Conservation (phyloP, 495 filamentous ascomycete genomes). For the Podospora australis region DNA sequence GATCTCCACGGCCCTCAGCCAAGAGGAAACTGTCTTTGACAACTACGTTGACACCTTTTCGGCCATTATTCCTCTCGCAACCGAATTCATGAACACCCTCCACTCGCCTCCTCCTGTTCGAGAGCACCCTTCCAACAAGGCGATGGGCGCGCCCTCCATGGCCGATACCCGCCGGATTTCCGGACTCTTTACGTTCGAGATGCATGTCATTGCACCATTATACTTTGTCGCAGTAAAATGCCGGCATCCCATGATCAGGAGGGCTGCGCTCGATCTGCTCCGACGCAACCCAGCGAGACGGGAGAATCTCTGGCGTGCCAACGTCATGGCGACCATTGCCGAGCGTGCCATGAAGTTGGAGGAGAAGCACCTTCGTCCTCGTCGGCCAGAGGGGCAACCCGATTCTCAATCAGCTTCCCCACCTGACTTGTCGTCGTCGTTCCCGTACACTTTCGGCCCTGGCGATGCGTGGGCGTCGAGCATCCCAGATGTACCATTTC, state of each 20-base stretch:
- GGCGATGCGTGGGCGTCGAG: constrained; percentile 12
- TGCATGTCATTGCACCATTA: constrained; percentile 43
- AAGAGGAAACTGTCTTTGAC: constrained; percentile 33
- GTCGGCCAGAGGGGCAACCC: constrained; percentile 1
- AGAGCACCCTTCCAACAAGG: constrained; percentile 4
- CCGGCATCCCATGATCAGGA: constrained; percentile 37
- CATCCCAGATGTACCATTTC: constrained; percentile 6
- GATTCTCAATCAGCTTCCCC: constrained; percentile 12
- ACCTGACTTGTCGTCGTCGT: constrained; percentile 5
- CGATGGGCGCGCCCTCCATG: neutral
- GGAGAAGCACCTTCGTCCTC: constrained; percentile 21
- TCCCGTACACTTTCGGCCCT: constrained; percentile 3
- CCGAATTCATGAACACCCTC: constrained; percentile 23
- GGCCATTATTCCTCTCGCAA: constrained; percentile 28
- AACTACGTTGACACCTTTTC: constrained; percentile 31
- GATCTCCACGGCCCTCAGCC: constrained; percentile 31
- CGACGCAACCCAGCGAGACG: constrained; percentile 25
- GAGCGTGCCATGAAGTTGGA: constrained; percentile 26
- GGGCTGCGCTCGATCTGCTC: constrained; percentile 35
- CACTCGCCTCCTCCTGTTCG: neutral
- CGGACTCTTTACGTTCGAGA: constrained; percentile 43
- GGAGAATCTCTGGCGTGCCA: constrained; percentile 37
- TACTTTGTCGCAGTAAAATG: constrained; percentile 48
- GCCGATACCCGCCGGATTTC: constrained; percentile 19
- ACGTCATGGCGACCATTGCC: constrained; percentile 30